Evolutionary conservation across 2,329 filamentous ascomycete species (phyloP).

Genomic region (Aureobasidium leucospermi): DNA sequence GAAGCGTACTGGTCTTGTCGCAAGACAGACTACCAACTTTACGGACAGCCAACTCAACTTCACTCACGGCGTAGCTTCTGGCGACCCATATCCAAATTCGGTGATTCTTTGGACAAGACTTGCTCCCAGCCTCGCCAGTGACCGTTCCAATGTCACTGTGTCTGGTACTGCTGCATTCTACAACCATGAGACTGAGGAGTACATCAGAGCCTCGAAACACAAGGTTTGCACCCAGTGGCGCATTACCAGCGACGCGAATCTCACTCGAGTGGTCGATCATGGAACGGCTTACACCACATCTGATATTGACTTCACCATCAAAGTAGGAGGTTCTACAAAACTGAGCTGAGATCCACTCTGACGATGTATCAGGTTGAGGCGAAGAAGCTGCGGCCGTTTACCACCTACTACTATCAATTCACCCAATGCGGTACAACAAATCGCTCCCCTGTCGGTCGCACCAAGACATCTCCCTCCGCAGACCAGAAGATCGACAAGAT

Average conservation of each 20-base stretch:
- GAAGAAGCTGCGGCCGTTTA: constrained; percentile 53
- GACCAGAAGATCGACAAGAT: constrained; percentile 52
- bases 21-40: constrained; percentile 25
- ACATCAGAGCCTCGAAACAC: constrained; percentile 47
- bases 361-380: constrained; percentile 52
- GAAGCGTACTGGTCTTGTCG: neutral
- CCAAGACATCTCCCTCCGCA: constrained; percentile 58
- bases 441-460: constrained; percentile 56
- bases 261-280: constrained; percentile 42
- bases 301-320: constrained; percentile 69
- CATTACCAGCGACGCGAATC: constrained; percentile 44
- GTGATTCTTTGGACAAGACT: constrained; percentile 37
- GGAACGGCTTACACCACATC: constrained; percentile 62
- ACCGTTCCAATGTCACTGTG: constrained; percentile 41
- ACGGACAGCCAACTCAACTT: constrained; percentile 49
- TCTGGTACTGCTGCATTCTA: constrained; percentile 49
- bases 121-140: constrained; percentile 33
- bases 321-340: constrained; percentile 36
- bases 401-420: constrained; percentile 64
- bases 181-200: constrained; percentile 43
- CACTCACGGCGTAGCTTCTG: constrained; percentile 51
- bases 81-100: constrained; percentile 38
- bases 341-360: neutral
- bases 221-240: constrained; percentile 63
- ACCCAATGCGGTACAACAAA: constrained; percentile 57